Percentiles rank a stretch among this genome's conserved stretches.
Evolutionary conservation across 2,329 filamentous ascomycete species (phyloP).

Genomic region (Ciborinia camelliae): DNA sequence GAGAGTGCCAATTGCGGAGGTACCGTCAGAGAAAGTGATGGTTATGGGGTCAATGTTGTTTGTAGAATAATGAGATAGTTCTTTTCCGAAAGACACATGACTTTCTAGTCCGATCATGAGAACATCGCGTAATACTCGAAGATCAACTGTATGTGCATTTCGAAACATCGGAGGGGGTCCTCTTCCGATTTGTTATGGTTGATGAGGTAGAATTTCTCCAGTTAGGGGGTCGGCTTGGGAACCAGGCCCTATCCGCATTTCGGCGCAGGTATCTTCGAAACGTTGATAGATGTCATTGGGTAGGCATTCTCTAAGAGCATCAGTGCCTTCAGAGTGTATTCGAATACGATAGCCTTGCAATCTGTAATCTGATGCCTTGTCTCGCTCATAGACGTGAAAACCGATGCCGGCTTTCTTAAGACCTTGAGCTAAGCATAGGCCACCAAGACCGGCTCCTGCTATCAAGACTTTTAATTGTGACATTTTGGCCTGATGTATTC

Average conservation of each 20-base stretch:
- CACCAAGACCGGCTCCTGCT: slow-evolving; percentile 37
- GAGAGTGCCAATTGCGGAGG: slow-evolving; percentile 21
- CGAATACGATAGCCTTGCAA: slow-evolving; percentile 41
- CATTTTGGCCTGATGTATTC: neutral
- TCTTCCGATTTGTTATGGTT: neutral
- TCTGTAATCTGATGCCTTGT: slow-evolving; percentile 41
- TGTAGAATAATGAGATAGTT: neutral
- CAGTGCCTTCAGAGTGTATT: slow-evolving; percentile 30
- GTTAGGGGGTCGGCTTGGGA: neutral
- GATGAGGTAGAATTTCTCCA: neutral
- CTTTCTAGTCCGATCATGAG: slow-evolving; percentile 46
- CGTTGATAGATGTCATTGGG: slow-evolving; percentile 52
- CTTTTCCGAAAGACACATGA: slow-evolving; percentile 29
- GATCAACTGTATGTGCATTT: slow-evolving; percentile 4
- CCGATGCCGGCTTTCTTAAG: slow-evolving; percentile 37
- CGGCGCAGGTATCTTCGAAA: slow-evolving; percentile 38
- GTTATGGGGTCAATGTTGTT: slow-evolving; percentile 23
- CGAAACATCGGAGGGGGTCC: neutral
- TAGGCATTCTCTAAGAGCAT: slow-evolving; percentile 42
- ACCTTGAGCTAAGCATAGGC: slow-evolving; percentile 37
- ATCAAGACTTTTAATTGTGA: slow-evolving; percentile 23
- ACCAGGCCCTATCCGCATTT: neutral
- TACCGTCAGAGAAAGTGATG: slow-evolving; percentile 38
- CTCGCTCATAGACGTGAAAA: slow-evolving; percentile 56
- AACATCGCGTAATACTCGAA: slow-evolving; percentile 41